These are phyloP conservation scores for Nicotiana obtusifolia DNA, from an alignment of 257 asterid genomes.

Conservation along the genomic window DNA sequence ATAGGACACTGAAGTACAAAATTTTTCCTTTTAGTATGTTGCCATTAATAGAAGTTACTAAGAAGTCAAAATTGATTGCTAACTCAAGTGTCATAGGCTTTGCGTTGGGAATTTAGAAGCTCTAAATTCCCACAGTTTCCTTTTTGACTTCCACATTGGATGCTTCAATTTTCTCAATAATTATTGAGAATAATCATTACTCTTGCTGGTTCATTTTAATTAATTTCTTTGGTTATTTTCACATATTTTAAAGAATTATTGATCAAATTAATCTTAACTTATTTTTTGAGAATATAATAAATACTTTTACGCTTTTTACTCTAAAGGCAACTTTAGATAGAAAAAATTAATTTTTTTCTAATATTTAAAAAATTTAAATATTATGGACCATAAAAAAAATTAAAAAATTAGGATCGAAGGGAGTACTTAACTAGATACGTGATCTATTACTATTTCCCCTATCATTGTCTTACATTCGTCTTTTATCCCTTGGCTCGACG, in stretches of 20 bases:
- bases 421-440: conserved; percentile 7
- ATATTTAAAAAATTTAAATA: too few relatives aligned
- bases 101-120: neutral
- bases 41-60: neutral
- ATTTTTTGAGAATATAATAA: too few relatives aligned
- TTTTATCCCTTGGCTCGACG: neutral
- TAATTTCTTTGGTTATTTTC: too few relatives aligned
- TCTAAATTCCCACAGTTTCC: neutral
- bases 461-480: conserved; percentile 15
- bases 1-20: neutral
- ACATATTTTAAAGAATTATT: too few relatives aligned
- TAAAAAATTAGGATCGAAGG: too few relatives aligned
- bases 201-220: neutral
- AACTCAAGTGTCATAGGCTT: neutral
- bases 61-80: neutral
- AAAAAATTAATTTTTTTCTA: too few relatives aligned
- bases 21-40: neutral
- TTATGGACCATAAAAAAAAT: too few relatives aligned
- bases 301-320: too few relatives aligned
- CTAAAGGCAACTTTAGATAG: too few relatives aligned
- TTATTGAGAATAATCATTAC: conserved; percentile 15
- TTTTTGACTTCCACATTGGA: neutral
- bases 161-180: conserved; percentile 12
- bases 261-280: too few relatives aligned
- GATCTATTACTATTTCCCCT: neutral